Evolutionary conservation across 371 early-diverging fungal genomes (phyloP).

Genomic region (Zychaea mexicana): DNA sequence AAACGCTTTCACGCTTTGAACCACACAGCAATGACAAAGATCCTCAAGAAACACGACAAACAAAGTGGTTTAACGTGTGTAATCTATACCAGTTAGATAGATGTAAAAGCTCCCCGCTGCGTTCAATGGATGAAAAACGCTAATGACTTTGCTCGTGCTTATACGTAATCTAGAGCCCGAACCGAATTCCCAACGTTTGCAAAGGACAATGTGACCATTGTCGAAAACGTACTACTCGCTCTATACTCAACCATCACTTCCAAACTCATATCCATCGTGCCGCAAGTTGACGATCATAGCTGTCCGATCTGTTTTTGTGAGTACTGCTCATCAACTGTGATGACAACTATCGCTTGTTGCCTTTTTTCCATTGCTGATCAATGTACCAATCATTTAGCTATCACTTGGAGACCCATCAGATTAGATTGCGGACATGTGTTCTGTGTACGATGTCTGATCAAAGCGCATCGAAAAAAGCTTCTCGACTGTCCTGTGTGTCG

Average conservation of each 20-base stretch:
- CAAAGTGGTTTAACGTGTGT: constrained; percentile 64
- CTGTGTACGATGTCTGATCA: constrained; percentile 74
- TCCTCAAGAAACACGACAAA: constrained; percentile 86
- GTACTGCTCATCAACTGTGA: not conserved
- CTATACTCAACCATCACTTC: constrained; percentile 31
- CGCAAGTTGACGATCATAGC: constrained; percentile 72
- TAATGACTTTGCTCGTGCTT: no score
- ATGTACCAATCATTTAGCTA: constrained; percentile 10
- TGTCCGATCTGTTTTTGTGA: constrained; percentile 42
- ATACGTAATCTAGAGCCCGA: constrained; percentile 29
- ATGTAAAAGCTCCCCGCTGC: no score
- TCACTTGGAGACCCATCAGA: constrained; percentile 78
- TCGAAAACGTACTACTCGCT: constrained; percentile 26
- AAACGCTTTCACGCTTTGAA: constrained; percentile 73
- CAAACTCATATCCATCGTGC: constrained; percentile 63
- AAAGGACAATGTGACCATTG: constrained; percentile 29
- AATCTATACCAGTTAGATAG: no score
- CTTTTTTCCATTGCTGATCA: not conserved
- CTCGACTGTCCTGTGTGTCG: constrained; percentile 76
- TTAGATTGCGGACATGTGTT: constrained; percentile 71
- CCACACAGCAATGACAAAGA: constrained; percentile 78
- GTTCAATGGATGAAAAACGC: no score
- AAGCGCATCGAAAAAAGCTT: constrained; percentile 61
- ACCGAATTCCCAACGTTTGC: constrained; percentile 38
- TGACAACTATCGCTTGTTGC: not conserved